Percentiles rank a stretch among this genome's conserved stretches.
phyloP scores from a whole-genome alignment of 1,139 yeast genomes.

The Kodamaea alishanica region DNA sequence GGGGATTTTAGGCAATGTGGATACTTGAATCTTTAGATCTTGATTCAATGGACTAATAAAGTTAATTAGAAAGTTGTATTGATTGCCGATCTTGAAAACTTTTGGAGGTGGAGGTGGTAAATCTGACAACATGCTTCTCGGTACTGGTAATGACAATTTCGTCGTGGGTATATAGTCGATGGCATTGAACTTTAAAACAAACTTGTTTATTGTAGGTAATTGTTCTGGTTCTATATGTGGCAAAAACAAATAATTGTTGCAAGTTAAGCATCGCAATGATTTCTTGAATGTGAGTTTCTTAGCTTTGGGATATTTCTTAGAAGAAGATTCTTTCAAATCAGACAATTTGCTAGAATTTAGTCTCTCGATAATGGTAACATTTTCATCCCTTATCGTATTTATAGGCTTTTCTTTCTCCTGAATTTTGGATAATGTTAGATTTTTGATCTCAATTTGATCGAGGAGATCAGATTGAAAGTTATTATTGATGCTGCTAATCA shows the following conservation, averaged over 20 bases:
- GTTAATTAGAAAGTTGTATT: conserved; percentile 23
- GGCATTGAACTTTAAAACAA: conserved; percentile 30
- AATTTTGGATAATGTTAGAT: conserved; percentile 8
- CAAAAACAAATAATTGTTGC: conserved; percentile 24
- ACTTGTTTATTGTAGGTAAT: conserved; percentile 29
- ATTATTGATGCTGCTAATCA: neutral
- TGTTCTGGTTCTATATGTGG: conserved; percentile 26
- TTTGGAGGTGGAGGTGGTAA: conserved; percentile 6
- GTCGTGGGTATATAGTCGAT: conserved; percentile 32
- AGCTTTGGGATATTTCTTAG: conserved; percentile 22
- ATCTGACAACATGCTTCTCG: conserved; percentile 3
- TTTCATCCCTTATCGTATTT: neutral
- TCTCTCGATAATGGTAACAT: too few relatives aligned
- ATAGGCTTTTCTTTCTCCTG: neutral
- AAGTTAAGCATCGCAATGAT: conserved; percentile 26
- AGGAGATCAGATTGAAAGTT: neutral
- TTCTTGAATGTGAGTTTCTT: conserved; percentile 24
- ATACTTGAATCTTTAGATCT: conserved; percentile 15
- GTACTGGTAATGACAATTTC: conserved; percentile 11
- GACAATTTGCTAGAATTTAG: too few relatives aligned
- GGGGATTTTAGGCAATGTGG: conserved; percentile 17
- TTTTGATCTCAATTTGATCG: conserved; percentile 4
- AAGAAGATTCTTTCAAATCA: neutral
- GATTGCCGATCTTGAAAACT: conserved; percentile 11
- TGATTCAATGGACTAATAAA: conserved; percentile 28